Base-by-base conservation (phyloP, 352 stramenopile species). In the Phytophthora hybrid region DNA sequence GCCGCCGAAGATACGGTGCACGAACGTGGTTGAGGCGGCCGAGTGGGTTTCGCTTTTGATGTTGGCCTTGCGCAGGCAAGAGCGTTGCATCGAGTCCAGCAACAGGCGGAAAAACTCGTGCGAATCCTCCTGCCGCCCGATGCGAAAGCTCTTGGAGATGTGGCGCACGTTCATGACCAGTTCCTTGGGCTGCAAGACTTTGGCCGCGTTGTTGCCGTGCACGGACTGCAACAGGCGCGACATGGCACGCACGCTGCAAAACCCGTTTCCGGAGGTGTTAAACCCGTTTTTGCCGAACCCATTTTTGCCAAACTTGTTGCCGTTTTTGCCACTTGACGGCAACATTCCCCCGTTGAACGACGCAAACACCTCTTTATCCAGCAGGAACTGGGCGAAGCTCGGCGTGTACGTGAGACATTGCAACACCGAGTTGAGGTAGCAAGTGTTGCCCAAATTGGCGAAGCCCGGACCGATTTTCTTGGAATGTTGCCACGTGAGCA, bases 361-460 rank as follows among this genome's bases (percentile, higher is more conserved):
- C n/a, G 77, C 69, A 29, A 84, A 71, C 13, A 83, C 73, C 5
- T 84, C 74, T 34, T 91, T 89, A 21, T 90, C 70, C 18, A 99
- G 69, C 80, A 99, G 93, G 58, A 89, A 92, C 73, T 96, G 89
- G 14, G 80, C 87, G n/a, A 96, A 89, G 64, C 80, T 82, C 19
- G 89, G 89, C 71, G 89, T 94, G 74, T 96, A 94, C 51, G 69
- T 69, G 31, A 96, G 81, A 71, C 93, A 98, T 74, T 98, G 94
- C 73, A 98, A 80, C 74, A 93, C 89, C 59, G 94, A 97, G 80
- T 98, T 98, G 65, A 98, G 87, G 81, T 98, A 98, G 83, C 95
- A 98, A 70, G 95, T 98, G 81, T 98, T 98, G 75, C 95, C 95
- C 23, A 98, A 81, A 76, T 98, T 98, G 54, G 87, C 85, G 55